A percentile compares a stretch with the other conserved stretches of the same genome.
phyloP scores from a whole-genome alignment of 75 land plant species.

The Sequoiadendron giganteum region DNA sequence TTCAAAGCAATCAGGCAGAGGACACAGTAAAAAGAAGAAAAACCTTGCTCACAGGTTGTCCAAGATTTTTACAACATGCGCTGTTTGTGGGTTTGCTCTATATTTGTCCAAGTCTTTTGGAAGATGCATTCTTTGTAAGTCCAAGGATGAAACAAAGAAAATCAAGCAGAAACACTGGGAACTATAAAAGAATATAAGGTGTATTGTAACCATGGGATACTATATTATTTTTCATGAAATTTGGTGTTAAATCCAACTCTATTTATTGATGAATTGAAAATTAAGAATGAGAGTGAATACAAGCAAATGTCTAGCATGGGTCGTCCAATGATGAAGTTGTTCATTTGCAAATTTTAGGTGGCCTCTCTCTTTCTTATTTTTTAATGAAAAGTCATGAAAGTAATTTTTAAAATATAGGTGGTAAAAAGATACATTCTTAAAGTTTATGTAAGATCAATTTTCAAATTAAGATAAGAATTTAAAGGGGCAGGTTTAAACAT shows the following conservation, averaged over 20 bases:
- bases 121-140: neutral
- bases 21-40: neutral
- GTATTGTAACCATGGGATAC: too few relatives aligned
- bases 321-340: too few relatives aligned
- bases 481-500: too few relatives aligned
- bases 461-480: too few relatives aligned
- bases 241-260: neutral
- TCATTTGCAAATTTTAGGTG: too few relatives aligned
- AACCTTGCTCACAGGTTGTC: neutral
- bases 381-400: too few relatives aligned
- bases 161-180: neutral
- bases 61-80: neutral
- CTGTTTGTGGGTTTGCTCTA: neutral
- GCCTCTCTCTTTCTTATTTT: too few relatives aligned
- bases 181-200: neutral
- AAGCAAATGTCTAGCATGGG: neutral
- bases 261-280: too few relatives aligned
- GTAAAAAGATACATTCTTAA: too few relatives aligned
- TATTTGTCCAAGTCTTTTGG: neutral
- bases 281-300: neutral
- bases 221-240: neutral
- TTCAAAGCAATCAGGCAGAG: neutral
- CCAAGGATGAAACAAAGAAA: neutral
- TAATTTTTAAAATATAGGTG: too few relatives aligned
- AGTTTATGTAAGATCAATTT: too few relatives aligned